Evolutionary conservation across 2,329 filamentous ascomycete species (phyloP).

Genomic region (Hymenotorrendiella dingleyae): DNA sequence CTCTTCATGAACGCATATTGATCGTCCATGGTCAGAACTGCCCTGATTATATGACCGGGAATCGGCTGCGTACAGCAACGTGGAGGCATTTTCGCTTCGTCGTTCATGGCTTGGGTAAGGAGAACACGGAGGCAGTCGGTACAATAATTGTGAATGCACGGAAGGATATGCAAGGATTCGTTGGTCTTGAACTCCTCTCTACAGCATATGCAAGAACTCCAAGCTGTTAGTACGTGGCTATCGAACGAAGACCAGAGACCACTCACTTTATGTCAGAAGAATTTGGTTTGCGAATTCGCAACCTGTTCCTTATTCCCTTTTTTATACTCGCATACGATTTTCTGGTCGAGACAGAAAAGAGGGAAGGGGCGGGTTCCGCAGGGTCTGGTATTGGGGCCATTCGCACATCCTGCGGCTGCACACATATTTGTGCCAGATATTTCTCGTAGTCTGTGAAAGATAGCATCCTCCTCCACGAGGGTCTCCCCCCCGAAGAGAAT

Average conservation of each 20-base stretch:
- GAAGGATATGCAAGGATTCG: conserved; percentile 41
- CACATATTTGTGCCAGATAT: conserved; percentile 23
- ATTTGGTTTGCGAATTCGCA: conserved; percentile 15
- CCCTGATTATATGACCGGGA: conserved; percentile 42
- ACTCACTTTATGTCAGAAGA: conserved; percentile 24
- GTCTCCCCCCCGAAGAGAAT: conserved; percentile 13
- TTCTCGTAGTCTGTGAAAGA: conserved; percentile 30
- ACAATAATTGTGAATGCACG: conserved; percentile 56
- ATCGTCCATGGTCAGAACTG: conserved; percentile 44
- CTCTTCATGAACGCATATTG: conserved; percentile 51
- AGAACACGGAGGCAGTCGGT: conserved; percentile 46
- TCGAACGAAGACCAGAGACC: background rate
- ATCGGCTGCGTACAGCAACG: conserved; percentile 54
- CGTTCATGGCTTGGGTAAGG: conserved; percentile 46
- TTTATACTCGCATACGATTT: conserved; percentile 25
- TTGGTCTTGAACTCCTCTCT: conserved; percentile 45
- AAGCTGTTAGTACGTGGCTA: conserved; percentile 5
- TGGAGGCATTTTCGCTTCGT: conserved; percentile 58
- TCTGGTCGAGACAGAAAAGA: conserved; percentile 27
- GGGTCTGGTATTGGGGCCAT: conserved; percentile 17
- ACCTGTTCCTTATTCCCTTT: conserved; percentile 20
- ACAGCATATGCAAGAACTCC: conserved; percentile 52
- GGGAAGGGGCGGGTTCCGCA: conserved; percentile 21
- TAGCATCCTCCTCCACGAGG: conserved; percentile 17
- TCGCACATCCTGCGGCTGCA: too few species aligned